Evolutionary conservation across 192 early-diverging fungal species (phyloP).

Genomic region (Backusella circina): DNA sequence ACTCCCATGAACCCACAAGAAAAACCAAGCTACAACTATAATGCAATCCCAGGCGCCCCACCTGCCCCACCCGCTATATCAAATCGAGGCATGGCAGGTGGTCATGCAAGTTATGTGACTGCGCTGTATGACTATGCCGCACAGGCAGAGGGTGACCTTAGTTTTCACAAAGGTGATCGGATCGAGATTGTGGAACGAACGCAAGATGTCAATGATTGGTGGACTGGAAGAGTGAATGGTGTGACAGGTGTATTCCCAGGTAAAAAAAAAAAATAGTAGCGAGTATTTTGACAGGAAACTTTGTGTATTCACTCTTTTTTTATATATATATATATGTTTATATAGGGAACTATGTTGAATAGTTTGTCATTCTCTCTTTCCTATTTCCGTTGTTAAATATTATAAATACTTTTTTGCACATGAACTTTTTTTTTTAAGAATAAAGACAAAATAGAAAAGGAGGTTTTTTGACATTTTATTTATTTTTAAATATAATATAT

Average conservation of each 20-base stretch:
- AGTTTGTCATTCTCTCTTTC: not conserved
- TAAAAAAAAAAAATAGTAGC: constrained; percentile 8
- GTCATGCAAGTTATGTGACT: constrained; percentile 13
- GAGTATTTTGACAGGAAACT: not conserved
- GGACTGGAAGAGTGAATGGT: constrained; percentile 37
- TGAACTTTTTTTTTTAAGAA: not conserved
- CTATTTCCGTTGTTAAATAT: not conserved
- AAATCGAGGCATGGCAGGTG: not conserved
- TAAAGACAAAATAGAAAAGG: not conserved
- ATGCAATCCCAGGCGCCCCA: not conserved
- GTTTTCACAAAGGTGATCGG: constrained; percentile 36
- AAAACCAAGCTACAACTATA: not conserved
- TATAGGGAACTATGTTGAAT: not conserved
- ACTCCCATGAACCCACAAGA: not conserved
- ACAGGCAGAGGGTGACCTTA: constrained; percentile 38
- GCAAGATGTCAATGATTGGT: constrained; percentile 40
- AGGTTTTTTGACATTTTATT: not conserved
- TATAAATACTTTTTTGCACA: not conserved
- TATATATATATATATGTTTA: no score
- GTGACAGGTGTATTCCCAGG: constrained; percentile 30
- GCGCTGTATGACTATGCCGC: constrained; percentile 41
- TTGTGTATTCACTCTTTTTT: not conserved
- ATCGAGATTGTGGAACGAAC: constrained; percentile 41
- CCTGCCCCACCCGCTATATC: constrained; percentile 12
- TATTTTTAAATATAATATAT: not conserved